A percentile compares a stretch with the other conserved stretches of the same genome.
These are phyloP conservation scores for Ophiostoma novo-ulmi DNA, from an alignment of 2,329 filamentous ascomycete species.

Conservation along the genomic window DNA sequence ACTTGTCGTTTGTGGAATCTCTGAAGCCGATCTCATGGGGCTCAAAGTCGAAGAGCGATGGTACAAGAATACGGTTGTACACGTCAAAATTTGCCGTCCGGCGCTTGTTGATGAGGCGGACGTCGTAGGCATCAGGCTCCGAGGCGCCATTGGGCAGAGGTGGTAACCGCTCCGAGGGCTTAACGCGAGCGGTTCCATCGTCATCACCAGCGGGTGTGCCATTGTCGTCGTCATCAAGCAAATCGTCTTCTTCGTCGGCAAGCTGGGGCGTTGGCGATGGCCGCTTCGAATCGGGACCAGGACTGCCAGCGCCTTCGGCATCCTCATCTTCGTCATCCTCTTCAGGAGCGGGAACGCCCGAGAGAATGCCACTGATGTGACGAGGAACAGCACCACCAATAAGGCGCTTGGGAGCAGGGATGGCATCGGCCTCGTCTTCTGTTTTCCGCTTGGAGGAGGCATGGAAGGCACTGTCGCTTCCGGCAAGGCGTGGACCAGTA, in stretches of 20 bases:
- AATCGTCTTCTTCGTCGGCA: constrained; percentile 24
- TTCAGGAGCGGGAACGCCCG: constrained; percentile 31
- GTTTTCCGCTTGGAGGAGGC: constrained; percentile 46
- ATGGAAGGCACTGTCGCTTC: constrained; percentile 13
- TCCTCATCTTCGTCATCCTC: constrained; percentile 30
- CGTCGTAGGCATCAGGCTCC: constrained; percentile 49
- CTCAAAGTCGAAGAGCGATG: constrained; percentile 45
- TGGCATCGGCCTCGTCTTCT: constrained; percentile 45
- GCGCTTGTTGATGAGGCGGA: constrained; percentile 42
- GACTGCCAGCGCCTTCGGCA: constrained; percentile 16
- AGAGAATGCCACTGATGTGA: constrained; percentile 40
- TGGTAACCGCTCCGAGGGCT: constrained; percentile 25
- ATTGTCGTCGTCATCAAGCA: constrained; percentile 21
- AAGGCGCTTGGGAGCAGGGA: constrained; percentile 46
- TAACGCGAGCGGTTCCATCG: constrained; percentile 28
- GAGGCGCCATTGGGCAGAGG: constrained; percentile 38
- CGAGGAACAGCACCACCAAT: constrained; percentile 35
- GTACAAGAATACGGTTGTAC: constrained; percentile 52
- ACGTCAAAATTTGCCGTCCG: constrained; percentile 38
- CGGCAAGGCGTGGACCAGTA: constrained; percentile 22
- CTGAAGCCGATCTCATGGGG: constrained; percentile 55
- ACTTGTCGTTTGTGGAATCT: constrained; percentile 53
- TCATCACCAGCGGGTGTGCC: constrained; percentile 23
- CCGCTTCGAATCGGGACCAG: constrained; percentile 20
- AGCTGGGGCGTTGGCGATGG: constrained; percentile 18